Evolutionary conservation across 2,329 filamentous ascomycete species (phyloP), one percentile per base, ranked within the genome.

Genomic region (Bipolaris sorokiniana): DNA sequence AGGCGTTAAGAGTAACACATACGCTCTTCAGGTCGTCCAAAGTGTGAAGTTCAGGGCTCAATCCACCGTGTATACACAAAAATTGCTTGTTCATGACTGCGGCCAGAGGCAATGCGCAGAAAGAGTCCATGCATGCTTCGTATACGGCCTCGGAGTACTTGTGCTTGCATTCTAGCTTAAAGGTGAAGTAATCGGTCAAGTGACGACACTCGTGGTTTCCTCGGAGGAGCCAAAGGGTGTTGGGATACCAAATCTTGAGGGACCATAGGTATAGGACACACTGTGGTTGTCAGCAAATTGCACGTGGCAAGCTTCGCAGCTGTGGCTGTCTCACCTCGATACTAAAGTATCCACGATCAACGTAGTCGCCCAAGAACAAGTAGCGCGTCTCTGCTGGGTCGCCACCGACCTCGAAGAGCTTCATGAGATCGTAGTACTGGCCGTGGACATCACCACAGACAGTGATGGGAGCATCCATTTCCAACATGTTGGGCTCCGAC

Each of bases 21-120:
- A 95, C 91, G 75, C 83, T 90, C 83, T 94, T 92, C 68, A 99
- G 80, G 71, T 99, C 95, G 68, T 99, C 95, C 51, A 99, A 83
- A 4, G 94, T 97, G 78, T 98, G 94, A 61, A 99, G 82, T 79
- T 99, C 95, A 6, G 95, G 95, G 77, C 93, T 97, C 68, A 99
- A 82, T 62, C 95, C 95, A 72, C 95, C 95, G 76, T 99, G 95
- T 69, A 99, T 98, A 77, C 95, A 99, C 67, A 99, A 82, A 79
- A 99, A 99, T 78, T 99, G 95, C 84, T 99, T 99, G 86, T 99
- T 99, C 95, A 99, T 99, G 67, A 99, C 89, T 26, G 95, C 95
- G 55, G 95, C 95, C 68, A 99, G 83, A 28, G 95, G 95, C 63
- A 99, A 82, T 63, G 90, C 85, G 81, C 95, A 99, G 84, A 99